Base-by-base conservation (phyloP, 2,329 filamentous ascomycete genomes). In the Capronia epimyces region DNA sequence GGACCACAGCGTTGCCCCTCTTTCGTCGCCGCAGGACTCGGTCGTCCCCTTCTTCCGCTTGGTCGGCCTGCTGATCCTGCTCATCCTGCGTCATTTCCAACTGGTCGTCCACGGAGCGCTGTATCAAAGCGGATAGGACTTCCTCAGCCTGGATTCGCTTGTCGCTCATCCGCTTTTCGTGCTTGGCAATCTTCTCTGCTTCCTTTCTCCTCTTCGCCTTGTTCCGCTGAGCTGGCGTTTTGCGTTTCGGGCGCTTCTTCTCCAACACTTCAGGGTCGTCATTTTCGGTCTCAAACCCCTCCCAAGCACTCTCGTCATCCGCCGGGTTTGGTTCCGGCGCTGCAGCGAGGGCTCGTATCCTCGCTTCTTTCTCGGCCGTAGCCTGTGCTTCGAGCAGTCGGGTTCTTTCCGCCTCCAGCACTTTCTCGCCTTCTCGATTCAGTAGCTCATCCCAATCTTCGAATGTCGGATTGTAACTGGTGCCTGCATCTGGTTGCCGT, bases 261-360 rank as follows among this genome's bases (percentile, higher is more conserved):
- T 80, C 83, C 46, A 82, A 70, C 64, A 79, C 73, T 55, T 87
- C 84, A 60, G 89, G 84, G 8, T 78, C 80, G 49, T 88, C 79
- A 66, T 79, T 79, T 60, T 83, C 89, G 65, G 88, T 95, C 71
- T 95, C 84, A 59, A 89, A 82, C 0, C 87, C 87, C 67, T 90
- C 91, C 89, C 89, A 96, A 12, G 87, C 89, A 41, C 87, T 93
- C 65, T 95, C 90, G 62, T 91, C 87, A 53, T 94, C 89, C 75
- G 81, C 91, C 66, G 82, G 80, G 55, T 80, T 78, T 63, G 87
- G 83, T 13, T 87, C 86, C 43, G 89, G 85, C 2, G 86, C 83
- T 60, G 86, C 80, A 2, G 85, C 87, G 15, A 84, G 83, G 8
- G 85, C 90, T 36, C 80, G 81, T 0, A 83, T 79, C 15, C 86